Evolutionary conservation across 1,139 yeast species (phyloP), one percentile per base, ranked within the genome.

Genomic region (Pichia sp.): DNA sequence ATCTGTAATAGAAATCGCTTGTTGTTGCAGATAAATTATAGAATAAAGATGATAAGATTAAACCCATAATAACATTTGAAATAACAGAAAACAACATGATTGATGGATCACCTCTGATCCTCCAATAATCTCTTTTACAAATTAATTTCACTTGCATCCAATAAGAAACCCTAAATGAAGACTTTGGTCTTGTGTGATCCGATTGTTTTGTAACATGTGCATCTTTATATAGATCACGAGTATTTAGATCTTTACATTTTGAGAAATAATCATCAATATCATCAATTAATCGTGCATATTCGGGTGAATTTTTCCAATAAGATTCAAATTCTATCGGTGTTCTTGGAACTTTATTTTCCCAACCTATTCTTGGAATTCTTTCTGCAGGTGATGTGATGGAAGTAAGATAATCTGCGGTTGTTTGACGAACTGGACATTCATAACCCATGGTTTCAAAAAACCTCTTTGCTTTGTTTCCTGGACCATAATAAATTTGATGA

Each of bases 361-460:
- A 80, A 2, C 91, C 95, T 30, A 70, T 65, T 55, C 70, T 69
- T 11, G 79, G 70, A 22, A 74, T 68, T 67, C 95, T 78, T 67
- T 85, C 95, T 5, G 74, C 71, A 7, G 95, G 90, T 57, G 83
- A 81, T 3, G 95, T 84, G 49, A 87, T 70, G 0, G 95, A 84
- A 1, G 96, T 87, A 62, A 87, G 73, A 68, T 77, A 88, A 67
- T 88, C 96, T 25, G 93, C 90, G 51, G 95, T 84, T 13, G 95
- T 85, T 71, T 85, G 91, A 68, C 96, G 82, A 43, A 78, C 77
- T 38, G 91, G 89, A 64, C 90, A 85, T 46, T 74, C 75, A 67
- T 80, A 85, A 41, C 95, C 95, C 88, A 85, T 83, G 43, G 74
- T 74, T 56, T 73, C 67, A 67, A 85, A 85, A 67, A 71, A 86